A percentile compares a stretch with the other conserved stretches of the same genome.
Conservation (phyloP, 1,284 basidiomycete species). For the Trametes hirsuta region DNA sequence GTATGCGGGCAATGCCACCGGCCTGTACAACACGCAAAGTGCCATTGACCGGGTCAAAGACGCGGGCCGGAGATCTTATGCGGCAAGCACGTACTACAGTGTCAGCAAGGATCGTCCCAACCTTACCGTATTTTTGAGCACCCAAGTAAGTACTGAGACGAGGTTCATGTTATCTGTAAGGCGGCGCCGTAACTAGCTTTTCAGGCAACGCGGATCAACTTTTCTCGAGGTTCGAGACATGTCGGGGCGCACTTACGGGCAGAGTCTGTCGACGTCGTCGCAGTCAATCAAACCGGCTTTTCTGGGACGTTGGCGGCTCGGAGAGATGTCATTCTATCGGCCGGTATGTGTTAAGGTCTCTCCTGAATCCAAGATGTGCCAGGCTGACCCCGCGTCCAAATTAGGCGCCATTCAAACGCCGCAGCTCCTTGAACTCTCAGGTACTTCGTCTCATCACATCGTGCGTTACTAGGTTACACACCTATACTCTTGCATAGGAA, state of each 20-base stretch:
- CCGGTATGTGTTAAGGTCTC: conserved; percentile 20
- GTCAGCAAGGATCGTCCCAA: conserved; percentile 10
- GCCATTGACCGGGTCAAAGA: conserved; percentile 25
- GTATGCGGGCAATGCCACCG: conserved; percentile 28
- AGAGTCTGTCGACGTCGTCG: conserved; percentile 39
- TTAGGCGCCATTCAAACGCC: conserved; percentile 29
- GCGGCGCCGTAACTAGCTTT: too few species aligned
- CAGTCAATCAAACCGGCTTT: conserved; percentile 10
- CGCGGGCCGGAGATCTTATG: conserved; percentile 28
- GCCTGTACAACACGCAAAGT: conserved; percentile 25
- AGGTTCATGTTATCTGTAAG: too few species aligned
- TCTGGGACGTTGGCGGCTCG: conserved; percentile 19
- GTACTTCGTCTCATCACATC: conserved; percentile 2
- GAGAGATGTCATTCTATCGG: conserved; percentile 32
- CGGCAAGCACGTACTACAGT: conserved; percentile 28
- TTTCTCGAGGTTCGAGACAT: not conserved
- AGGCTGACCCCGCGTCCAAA: too few species aligned
- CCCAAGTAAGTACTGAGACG: conserved; percentile 6
- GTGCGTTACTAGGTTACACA: not conserved
- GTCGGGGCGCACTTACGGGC: conserved; percentile 46
- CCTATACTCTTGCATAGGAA: not conserved
- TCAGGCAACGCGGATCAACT: too few species aligned
- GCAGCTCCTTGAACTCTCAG: conserved; percentile 33
- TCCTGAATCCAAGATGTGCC: not conserved
- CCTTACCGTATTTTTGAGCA: conserved; percentile 11